Base-by-base conservation (phyloP, 2,329 filamentous ascomycete species). In the Talaromyces sp. region DNA sequence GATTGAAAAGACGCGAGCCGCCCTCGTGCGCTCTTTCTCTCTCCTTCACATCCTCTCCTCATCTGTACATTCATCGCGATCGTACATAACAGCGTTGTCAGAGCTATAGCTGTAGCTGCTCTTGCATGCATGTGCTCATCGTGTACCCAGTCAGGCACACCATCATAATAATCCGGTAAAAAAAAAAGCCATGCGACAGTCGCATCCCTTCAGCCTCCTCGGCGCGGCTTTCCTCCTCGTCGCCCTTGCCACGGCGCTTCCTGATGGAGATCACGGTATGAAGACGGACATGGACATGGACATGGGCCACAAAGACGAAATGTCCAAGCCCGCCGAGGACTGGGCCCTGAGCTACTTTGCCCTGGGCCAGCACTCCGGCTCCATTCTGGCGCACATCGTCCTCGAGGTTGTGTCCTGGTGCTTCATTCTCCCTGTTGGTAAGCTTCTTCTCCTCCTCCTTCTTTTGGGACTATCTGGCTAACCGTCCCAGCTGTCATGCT, bases 381-480 rank as follows among this genome's bases (percentile, higher is more conserved):
- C 73, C 56, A 87, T 95, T 67, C 82, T 89, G 68, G 83, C 84
- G 61, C 91, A 95, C 70, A 88, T 93, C 61, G 78, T 75, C 5
- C 77, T 91, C 53, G 92, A 92, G 87, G 77, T 86, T 2, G 60
- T 90, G 9, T 84, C 84, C 9, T 95, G 91, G 91, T 81, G 89
- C 39, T 82, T 93, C 59, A 71, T 90, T 55, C 80, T 93, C 59
- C 91, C 91, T 57, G 74, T 89, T 63, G 88, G 90, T 90, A 81
- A 78, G 86, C 78, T 39, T 64, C 33, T 11, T 11, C 30, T 33
- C 13, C 32, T 15, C 13, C 13, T 15, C 1, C 11, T 33, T 1
- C 19, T 47, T 19, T 2, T 2, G 10, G 32, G 32, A 13, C 11
- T 36, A 13, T 36, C 3, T 33, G n/a, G 7, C 36, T 39, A 15